Evolutionary conservation across 2,329 filamentous ascomycete species (phyloP), one percentile per base, ranked within the genome.

Genomic region (Colletotrichum ledebouriae): DNA sequence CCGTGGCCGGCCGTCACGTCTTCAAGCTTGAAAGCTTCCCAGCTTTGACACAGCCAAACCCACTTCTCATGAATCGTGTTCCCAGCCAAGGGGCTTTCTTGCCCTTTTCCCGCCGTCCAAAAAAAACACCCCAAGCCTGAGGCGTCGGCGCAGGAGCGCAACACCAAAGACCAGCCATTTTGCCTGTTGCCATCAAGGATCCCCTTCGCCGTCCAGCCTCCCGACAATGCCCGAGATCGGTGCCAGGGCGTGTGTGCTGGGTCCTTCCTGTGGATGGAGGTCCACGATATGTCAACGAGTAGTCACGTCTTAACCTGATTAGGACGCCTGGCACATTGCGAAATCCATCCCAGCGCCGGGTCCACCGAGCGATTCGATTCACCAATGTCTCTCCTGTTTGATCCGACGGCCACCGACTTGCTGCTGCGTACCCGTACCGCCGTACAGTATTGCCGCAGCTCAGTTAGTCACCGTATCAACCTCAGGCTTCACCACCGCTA

Each of bases 161-260:
- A 12, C 22, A 9, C 37, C 44, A 52, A 58, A 63, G 37, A 33
- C 58, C 64, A 63, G 49, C 53, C 41, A 17, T 41, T 53, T 33
- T 59, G 17, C 56, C 12, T 15, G 12, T 41, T 29, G 17, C 44
- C 59, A 41, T 34, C 66, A 39, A 44, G 55, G 61, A 52, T 56
- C 13, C 41, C 66, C 66, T 57, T 66, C 62, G 49, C 61, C 53
- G 61, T 33, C 62, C 61, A 66, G 56, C 47, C 66, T 66, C 62
- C 65, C 66, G 66, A 66, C 61, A 66, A 69, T 66, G 66, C 66
- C 66, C 66, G 66, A 69, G 66, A 66, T 69, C 61, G 66, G 66
- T 69, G 62, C 62, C 55, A 56, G 61, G 60, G 55, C 60, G 57
- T 60, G 49, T 59, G 37, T 67, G 65, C 59, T 59, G 60, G 60